Conservation (phyloP, 2,329 filamentous ascomycete species). For the Rhexocercosporidium sp. region DNA sequence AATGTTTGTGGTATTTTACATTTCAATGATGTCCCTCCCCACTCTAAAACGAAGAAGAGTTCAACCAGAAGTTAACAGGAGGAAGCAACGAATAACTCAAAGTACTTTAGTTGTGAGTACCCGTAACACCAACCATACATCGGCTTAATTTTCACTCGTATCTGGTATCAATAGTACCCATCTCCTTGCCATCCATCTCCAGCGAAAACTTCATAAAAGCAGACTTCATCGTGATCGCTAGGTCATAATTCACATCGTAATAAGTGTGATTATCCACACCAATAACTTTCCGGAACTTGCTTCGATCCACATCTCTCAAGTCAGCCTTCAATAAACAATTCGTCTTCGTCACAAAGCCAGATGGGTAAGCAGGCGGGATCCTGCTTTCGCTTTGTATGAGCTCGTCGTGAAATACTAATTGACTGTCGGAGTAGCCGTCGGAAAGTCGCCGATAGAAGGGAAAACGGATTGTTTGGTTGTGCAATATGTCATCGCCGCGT, state of each 20-base stretch:
- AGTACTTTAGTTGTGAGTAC: no score
- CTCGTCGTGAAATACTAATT: constrained; percentile 26
- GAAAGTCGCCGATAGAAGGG: no score
- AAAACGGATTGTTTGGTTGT: constrained; percentile 24
- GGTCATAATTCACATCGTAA: constrained; percentile 19
- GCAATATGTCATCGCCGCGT: constrained; percentile 27
- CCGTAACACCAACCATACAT: no score
- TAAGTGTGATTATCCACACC: constrained; percentile 20
- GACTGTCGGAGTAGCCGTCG: no score
- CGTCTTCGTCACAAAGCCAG: neutral
- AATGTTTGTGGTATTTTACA: no score
- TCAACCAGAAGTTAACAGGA: no score
- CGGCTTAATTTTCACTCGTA: no score
- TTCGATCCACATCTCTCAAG: constrained; percentile 21
- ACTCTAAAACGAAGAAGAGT: no score
- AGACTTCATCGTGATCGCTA: constrained; percentile 21
- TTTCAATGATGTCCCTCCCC: no score
- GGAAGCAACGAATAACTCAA: no score
- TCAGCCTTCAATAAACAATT: constrained; percentile 22
- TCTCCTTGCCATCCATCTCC: constrained; percentile 18
- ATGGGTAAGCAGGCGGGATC: constrained; percentile 14
- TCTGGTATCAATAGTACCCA: constrained; percentile 18
- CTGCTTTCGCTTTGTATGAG: constrained; percentile 20
- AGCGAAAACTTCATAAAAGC: constrained; percentile 23
- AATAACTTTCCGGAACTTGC: constrained; percentile 5